phyloP scores from a whole-genome alignment of 768 basidiomycete species.

The Auriscalpium microsporum region DNA sequence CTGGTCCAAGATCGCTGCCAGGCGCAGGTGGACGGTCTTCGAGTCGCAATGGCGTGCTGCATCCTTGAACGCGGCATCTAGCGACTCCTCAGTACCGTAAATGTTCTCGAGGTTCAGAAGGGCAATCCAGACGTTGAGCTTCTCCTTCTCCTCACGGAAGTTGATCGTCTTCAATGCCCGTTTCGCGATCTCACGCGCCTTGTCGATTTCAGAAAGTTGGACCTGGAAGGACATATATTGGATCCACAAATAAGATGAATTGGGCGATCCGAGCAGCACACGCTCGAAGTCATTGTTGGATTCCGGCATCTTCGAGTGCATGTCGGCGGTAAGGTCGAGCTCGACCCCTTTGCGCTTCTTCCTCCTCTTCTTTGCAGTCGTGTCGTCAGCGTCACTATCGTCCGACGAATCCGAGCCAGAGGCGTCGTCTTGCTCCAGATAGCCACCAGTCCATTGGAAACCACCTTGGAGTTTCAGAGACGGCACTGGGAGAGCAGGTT shows the following conservation, averaged over 20 bases:
- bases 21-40: slow-evolving; percentile 78
- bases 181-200: slow-evolving; percentile 80
- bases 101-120: slow-evolving; percentile 89
- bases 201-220: slow-evolving; percentile 93
- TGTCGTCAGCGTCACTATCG: slow-evolving; percentile 39
- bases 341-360: slow-evolving; percentile 66
- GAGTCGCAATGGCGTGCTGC: slow-evolving; percentile 88
- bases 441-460: slow-evolving; percentile 62
- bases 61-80: slow-evolving; percentile 83
- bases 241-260: slow-evolving; percentile 97
- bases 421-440: slow-evolving; percentile 25
- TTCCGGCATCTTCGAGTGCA: slow-evolving; percentile 79
- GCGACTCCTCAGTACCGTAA: slow-evolving; percentile 76
- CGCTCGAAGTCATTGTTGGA: slow-evolving; percentile 95
- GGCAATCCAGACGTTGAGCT: slow-evolving; percentile 96
- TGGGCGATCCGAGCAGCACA: slow-evolving; percentile 84
- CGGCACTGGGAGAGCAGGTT: slow-evolving; percentile 12
- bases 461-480: slow-evolving; percentile 49
- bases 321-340: slow-evolving; percentile 76
- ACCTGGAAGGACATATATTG: slow-evolving; percentile 99
- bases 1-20: slow-evolving; percentile 79
- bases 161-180: slow-evolving; percentile 82
- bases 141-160: slow-evolving; percentile 95
- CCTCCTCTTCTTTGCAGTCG: slow-evolving; percentile 52
- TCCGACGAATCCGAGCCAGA: slow-evolving; percentile 37